These are phyloP conservation scores for Penicillium occitanis DNA, from an alignment of 2,329 filamentous ascomycete species.

Conservation along the genomic window DNA sequence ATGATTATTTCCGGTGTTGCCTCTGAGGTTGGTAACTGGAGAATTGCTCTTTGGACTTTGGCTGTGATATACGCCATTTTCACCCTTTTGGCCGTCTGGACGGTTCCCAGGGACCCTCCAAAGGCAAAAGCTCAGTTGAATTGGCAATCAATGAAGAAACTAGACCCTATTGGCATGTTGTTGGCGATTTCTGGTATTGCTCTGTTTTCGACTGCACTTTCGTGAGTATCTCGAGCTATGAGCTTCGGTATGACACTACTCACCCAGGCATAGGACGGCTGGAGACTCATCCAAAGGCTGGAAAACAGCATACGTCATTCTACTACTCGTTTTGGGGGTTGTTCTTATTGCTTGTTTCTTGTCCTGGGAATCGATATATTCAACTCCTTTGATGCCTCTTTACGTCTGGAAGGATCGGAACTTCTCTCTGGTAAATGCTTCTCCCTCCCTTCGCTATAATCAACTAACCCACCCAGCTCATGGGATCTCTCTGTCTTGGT, in stretches of 20 bases:
- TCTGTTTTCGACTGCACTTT: slow-evolving; percentile 62
- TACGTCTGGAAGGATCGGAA: slow-evolving; percentile 61
- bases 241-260: neutral
- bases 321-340: slow-evolving; percentile 61
- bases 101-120: slow-evolving; percentile 57
- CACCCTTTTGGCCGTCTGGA: slow-evolving; percentile 59
- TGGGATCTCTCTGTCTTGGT: slow-evolving; percentile 58
- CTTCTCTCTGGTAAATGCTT: slow-evolving; percentile 57
- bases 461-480: slow-evolving; percentile 43
- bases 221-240: slow-evolving; percentile 35
- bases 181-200: slow-evolving; percentile 65
- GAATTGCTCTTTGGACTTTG: slow-evolving; percentile 63
- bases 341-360: slow-evolving; percentile 58
- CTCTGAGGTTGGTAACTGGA: slow-evolving; percentile 62
- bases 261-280: slow-evolving; percentile 38
- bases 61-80: slow-evolving; percentile 64
- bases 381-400: slow-evolving; percentile 54
- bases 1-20: slow-evolving; percentile 64
- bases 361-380: slow-evolving; percentile 60
- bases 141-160: slow-evolving; percentile 53
- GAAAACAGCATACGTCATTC: slow-evolving; percentile 62
- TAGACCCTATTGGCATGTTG: slow-evolving; percentile 62
- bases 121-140: slow-evolving; percentile 45
- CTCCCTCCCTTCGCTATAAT: neutral
- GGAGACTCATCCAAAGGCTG: slow-evolving; percentile 62